A percentile compares a stretch with the other conserved stretches of the same genome.
Conservation (phyloP, 805 yeast species). For the Candida dajiaensis region DNA sequence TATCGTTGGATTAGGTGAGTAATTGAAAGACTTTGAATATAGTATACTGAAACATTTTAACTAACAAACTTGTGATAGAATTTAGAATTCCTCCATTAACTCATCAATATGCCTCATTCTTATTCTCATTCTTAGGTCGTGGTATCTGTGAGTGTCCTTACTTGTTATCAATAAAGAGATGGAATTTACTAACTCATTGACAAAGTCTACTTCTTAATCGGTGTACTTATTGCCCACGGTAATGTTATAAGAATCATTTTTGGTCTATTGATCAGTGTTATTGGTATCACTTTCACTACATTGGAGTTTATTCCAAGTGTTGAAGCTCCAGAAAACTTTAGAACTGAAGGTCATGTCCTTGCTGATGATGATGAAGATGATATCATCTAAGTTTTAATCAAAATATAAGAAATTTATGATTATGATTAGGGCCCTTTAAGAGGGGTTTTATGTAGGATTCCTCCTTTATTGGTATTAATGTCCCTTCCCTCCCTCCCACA, state of each 20-base stretch:
- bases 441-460: too few species aligned
- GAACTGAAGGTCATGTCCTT: slow-evolving; percentile 38
- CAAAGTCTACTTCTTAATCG: slow-evolving; percentile 45
- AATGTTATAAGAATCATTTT: slow-evolving; percentile 50
- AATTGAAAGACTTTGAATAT: too few species aligned
- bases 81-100: slow-evolving; percentile 49
- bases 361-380: slow-evolving; percentile 33
- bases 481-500: too few species aligned
- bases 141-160: slow-evolving; percentile 46
- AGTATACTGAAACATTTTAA: too few species aligned
- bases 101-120: slow-evolving; percentile 56
- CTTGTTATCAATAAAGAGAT: not conserved
- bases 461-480: too few species aligned
- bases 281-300: slow-evolving; percentile 54
- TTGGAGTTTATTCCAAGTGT: slow-evolving; percentile 71
- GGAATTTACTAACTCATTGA: not conserved
- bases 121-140: slow-evolving; percentile 65
- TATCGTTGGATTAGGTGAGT: slow-evolving; percentile 29
- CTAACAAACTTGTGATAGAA: slow-evolving; percentile 21
- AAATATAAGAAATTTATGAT: too few species aligned
- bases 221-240: slow-evolving; percentile 43
- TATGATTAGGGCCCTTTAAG: too few species aligned
- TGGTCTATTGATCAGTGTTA: slow-evolving; percentile 50
- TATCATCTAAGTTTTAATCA: slow-evolving; percentile 12
- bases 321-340: slow-evolving; percentile 81